These are phyloP conservation scores for Crithidia mellificae DNA, from an alignment of 208 protist genomes.

Conservation along the genomic window DNA sequence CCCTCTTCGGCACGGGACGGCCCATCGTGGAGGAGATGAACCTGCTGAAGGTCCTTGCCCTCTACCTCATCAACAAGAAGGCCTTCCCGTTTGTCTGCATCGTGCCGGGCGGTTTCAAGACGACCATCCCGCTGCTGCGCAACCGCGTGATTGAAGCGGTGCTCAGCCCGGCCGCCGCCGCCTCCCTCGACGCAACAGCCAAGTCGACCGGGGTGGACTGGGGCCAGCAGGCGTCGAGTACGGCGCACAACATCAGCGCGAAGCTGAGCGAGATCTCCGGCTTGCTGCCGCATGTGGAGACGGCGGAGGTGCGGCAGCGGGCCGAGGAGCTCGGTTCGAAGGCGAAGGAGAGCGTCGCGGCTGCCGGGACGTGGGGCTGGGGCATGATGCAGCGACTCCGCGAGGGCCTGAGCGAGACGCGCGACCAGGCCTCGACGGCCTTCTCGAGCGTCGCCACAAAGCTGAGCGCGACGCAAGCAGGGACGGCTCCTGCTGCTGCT, in stretches of 20 bases:
- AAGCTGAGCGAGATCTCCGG: slow-evolving; percentile 36
- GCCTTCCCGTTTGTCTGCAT: slow-evolving; percentile 81
- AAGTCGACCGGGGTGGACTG: slow-evolving; percentile 10
- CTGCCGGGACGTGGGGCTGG: slow-evolving; percentile 71
- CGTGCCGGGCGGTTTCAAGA: slow-evolving; percentile 69
- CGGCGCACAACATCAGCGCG: slow-evolving; percentile 21
- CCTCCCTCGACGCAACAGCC: slow-evolving; percentile 1
- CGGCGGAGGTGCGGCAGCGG: slow-evolving; percentile 42
- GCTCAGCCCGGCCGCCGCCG: slow-evolving; percentile 22
- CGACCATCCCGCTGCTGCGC: slow-evolving; percentile 71
- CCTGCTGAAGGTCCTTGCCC: slow-evolving; percentile 79
- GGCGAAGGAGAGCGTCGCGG: slow-evolving; percentile 50
- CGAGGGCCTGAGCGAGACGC: slow-evolving; percentile 43
- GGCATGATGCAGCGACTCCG: slow-evolving; percentile 55
- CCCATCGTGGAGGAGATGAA: slow-evolving; percentile 85
- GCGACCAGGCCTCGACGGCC: slow-evolving; percentile 21
- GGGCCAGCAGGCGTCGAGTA: slow-evolving; percentile 21
- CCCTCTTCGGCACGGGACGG: slow-evolving; percentile 76
- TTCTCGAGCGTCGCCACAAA: slow-evolving; percentile 9
- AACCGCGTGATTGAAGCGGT: slow-evolving; percentile 37
- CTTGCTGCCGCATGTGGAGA: slow-evolving; percentile 28
- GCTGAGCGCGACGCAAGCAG: background rate
- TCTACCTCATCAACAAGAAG: slow-evolving; percentile 71
- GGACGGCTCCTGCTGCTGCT: background rate
- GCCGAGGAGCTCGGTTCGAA: slow-evolving; percentile 55